Conservation (phyloP, 2,329 filamentous ascomycete species). For the Penicillium sumatraense region DNA sequence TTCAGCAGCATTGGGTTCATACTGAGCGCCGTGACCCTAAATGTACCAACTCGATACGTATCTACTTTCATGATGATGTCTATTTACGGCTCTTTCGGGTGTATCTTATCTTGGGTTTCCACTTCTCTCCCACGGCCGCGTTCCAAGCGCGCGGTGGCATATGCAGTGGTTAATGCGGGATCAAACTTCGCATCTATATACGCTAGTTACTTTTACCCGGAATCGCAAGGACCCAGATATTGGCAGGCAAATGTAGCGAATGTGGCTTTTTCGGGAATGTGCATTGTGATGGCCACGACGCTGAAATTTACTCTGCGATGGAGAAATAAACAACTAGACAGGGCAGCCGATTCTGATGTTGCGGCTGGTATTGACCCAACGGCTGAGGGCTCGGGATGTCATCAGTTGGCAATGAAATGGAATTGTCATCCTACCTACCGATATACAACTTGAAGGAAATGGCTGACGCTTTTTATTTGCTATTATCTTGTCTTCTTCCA, state of each 20-base stretch:
- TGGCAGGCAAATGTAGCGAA: constrained; percentile 34
- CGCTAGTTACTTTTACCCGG: constrained; percentile 41
- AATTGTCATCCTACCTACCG: constrained; percentile 13
- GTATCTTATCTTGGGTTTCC: constrained; percentile 50
- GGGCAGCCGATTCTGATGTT: constrained; percentile 7
- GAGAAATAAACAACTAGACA: constrained; percentile 8
- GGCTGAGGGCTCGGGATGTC: constrained; percentile 5
- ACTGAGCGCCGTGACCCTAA: constrained; percentile 33
- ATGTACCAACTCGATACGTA: constrained; percentile 36
- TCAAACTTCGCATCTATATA: constrained; percentile 48
- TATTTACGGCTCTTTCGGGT: constrained; percentile 43
- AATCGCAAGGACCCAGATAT: constrained; percentile 19
- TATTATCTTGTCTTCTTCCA: not conserved
- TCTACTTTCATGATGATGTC: constrained; percentile 39
- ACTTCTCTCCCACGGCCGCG: constrained; percentile 47
- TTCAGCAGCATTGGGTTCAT: constrained; percentile 36
- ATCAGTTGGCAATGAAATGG: constrained; percentile 7
- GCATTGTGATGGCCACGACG: constrained; percentile 33
- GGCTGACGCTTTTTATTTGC: too few relatives aligned
- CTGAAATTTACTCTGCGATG: constrained; percentile 6
- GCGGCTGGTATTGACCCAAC: constrained; percentile 2
- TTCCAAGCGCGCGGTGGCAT: constrained; percentile 49
- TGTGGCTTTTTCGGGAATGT: constrained; percentile 33
- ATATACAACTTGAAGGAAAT: constrained; percentile 1
- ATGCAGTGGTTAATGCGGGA: constrained; percentile 49